Evolutionary conservation across 2,329 filamentous ascomycete genomes (phyloP), one percentile per base, ranked within the genome.

Genomic region (Trichoderma oligosporum): DNA sequence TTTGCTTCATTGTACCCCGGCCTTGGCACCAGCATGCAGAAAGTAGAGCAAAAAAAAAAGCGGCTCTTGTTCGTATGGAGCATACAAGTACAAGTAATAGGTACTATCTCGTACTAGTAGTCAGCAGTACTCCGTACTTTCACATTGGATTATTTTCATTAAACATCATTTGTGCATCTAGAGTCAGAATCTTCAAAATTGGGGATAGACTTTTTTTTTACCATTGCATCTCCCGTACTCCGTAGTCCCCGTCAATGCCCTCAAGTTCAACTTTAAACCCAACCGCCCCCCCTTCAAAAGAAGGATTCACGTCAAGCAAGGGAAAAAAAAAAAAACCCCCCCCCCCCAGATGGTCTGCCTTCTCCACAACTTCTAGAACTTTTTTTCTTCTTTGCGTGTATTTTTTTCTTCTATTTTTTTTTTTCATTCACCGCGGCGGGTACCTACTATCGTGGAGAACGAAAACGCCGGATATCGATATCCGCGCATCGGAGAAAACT

Each of bases 401-500:
- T 6, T 29, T 27, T 25, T 53, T n/a, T 20, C 46, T 20, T 18
- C 22, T 27, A 16, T 6, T 29, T 27, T 25, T 53, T n/a, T 20
- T 55, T 20, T 18, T 25, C 25, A 31, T 20, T 55, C 39, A 38
- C 41, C 52, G 52, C 41, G 41, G 52, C 52, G 52, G 52, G 41
- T 35, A 25, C n/a, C n/a, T n/a, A n/a, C 38, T 18, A 54, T 55
- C 52, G 52, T 55, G 52, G 52, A 55, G 51, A 46, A 45, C 20
- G 52, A 55, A 41, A 46, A 45, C 20, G 16, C 52, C 52, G 52
- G 52, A 55, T 55, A 55, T 55, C 52, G 52, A 55, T 25, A 25
- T 55, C 52, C 52, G 52, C 52, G 52, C 52, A 46, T 46, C 52
- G 52, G 52, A 55, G 52, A 55, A 55, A 46, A 55, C 52, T 45